Evolutionary conservation across 2,329 filamentous ascomycete species (phyloP).

Genomic region (Neofusicoccum ribis): DNA sequence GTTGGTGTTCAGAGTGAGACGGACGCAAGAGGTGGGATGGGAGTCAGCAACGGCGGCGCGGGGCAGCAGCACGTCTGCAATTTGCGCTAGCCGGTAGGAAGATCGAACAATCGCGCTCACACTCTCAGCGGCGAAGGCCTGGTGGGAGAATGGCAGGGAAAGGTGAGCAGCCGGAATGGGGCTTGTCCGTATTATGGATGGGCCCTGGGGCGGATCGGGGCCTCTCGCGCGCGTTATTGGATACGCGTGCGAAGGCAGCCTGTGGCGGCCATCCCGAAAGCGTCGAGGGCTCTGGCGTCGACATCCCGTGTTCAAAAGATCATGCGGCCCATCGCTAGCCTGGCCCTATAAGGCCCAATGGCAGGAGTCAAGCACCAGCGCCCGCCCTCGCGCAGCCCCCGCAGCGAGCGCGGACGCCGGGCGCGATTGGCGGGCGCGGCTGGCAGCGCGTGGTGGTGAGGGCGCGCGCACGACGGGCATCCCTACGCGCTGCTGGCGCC

Average conservation of each 20-base stretch:
- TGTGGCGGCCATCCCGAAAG: constrained; percentile 17
- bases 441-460: constrained; percentile 9
- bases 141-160: constrained; percentile 17
- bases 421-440: constrained; percentile 7
- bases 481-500: constrained; percentile 4
- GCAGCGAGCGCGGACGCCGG: neutral
- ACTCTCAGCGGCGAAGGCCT: constrained; percentile 15
- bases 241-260: constrained; percentile 15
- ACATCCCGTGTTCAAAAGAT: constrained; percentile 40
- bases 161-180: constrained; percentile 19
- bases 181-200: constrained; percentile 22
- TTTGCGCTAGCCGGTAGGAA: constrained; percentile 14
- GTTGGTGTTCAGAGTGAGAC: constrained; percentile 16
- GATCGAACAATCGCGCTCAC: constrained; percentile 14
- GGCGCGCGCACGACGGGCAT: constrained; percentile 6
- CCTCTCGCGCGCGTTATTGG: constrained; percentile 13
- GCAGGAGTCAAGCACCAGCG: constrained; percentile 4
- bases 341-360: constrained; percentile 23
- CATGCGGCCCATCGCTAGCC: constrained; percentile 36
- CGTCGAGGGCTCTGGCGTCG: constrained; percentile 21
- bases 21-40: constrained; percentile 16
- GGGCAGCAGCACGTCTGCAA: constrained; percentile 8
- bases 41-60: constrained; percentile 12
- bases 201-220: constrained; percentile 17
- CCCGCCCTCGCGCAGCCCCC: neutral